A percentile compares a stretch with the other conserved stretches of the same genome.
phyloP scores from a whole-genome alignment of 164 flowering plant genomes.

The Vitis cinerea region DNA sequence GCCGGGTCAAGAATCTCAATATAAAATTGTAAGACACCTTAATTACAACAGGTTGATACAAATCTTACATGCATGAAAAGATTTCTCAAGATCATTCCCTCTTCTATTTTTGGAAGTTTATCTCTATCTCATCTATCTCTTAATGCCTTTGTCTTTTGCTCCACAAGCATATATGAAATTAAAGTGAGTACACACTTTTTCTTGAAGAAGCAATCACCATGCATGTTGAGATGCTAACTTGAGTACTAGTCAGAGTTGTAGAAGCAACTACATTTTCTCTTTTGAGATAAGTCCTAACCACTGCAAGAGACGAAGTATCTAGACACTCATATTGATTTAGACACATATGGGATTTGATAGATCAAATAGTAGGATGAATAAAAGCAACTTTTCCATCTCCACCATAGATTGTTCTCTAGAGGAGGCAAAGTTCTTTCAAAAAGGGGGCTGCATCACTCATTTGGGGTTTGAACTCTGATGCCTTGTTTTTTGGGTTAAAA shows the following conservation, averaged over 20 bases:
- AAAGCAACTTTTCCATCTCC: neutral
- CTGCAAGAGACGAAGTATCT: neutral
- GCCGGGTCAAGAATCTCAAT: no score
- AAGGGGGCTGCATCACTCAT: no score
- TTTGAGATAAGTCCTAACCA: neutral
- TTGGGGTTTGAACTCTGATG: no score
- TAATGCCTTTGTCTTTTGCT: no score
- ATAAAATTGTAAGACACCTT: no score
- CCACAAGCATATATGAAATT: neutral
- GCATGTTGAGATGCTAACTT: neutral
- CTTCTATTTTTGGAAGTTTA: no score
- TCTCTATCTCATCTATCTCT: neutral
- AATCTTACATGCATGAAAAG: no score
- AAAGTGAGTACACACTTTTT: neutral
- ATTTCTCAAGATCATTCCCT: no score
- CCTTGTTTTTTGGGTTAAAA: neutral
- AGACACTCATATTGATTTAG: neutral
- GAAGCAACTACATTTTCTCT: neutral
- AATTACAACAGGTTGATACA: no score
- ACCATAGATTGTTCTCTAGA: neutral
- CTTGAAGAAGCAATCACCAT: constrained; percentile 2
- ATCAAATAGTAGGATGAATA: neutral
- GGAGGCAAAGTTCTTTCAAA: no score
- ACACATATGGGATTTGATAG: neutral
- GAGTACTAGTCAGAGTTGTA: neutral